Conservation (phyloP, 768 basidiomycete species). For the Podaxis sp. region DNA sequence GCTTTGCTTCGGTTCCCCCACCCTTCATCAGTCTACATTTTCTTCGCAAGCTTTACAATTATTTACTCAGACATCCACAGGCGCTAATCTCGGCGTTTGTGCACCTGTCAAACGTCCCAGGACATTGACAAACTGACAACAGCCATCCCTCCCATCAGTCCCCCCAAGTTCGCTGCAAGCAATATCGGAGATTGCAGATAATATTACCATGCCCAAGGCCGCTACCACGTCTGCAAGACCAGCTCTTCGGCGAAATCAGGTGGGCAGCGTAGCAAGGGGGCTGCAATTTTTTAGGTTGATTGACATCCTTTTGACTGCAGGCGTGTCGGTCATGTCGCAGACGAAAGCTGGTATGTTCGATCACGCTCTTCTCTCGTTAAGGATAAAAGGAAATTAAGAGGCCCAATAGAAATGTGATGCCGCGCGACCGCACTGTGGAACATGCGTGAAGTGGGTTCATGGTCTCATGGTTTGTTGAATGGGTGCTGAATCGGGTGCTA, state of each 20-base stretch:
- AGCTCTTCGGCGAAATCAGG: conserved; percentile 80
- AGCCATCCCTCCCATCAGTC: background rate
- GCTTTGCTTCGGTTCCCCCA: background rate
- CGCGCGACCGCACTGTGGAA: conserved; percentile 79
- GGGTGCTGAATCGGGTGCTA: conserved; percentile 6
- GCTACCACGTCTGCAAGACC: conserved; percentile 50
- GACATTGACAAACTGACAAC: background rate
- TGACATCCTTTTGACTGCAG: conserved; percentile 32
- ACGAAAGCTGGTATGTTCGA: conserved; percentile 71
- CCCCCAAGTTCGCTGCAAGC: background rate
- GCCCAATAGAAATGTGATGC: conserved; percentile 80
- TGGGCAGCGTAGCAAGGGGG: conserved; percentile 20
- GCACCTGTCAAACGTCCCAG: background rate
- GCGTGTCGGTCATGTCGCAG: conserved; percentile 83
- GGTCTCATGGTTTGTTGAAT: background rate
- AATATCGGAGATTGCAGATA: background rate
- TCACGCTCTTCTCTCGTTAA: background rate
- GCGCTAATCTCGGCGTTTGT: background rate
- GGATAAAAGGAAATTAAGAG: background rate
- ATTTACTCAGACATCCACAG: background rate
- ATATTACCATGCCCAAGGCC: conserved; percentile 63
- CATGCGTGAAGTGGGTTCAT: conserved; percentile 74
- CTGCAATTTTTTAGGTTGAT: background rate
- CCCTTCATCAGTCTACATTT: background rate
- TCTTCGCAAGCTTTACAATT: background rate